Base-by-base conservation (phyloP, 352 stramenopile species). In the Phytophthora cajani region DNA sequence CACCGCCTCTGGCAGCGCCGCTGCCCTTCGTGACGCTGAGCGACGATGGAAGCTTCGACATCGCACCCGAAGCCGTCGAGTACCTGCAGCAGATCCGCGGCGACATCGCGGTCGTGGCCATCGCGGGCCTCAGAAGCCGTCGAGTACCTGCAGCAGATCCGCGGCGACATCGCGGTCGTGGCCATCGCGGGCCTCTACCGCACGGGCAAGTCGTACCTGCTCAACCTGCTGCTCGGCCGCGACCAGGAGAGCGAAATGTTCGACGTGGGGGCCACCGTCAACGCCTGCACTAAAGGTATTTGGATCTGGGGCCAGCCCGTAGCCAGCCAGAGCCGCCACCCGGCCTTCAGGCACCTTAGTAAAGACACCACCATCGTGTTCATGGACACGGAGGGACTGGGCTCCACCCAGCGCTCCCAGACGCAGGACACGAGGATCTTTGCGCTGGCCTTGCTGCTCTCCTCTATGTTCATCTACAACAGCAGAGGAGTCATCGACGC, bases 401-500 rank as follows among this genome's bases (percentile, higher is more conserved):
- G 85, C 11, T 88, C 78, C 11, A 86, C 75, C 5, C 74, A 91
- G 58, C 82, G 85, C 17, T 85, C 75, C 9, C 78, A 91, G 67
- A 93, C 81, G 12, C 75, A 95, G 25, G 88, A 95, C 71, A 87
- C 81, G 30, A 72, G 84, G 52, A 87, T 92, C 58, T 95, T 95
- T 52, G 80, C 87, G 1, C 69, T 95, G 14, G 80, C 81, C 6
- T 32, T 94, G 56, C 65, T 95, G 50, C 63, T 95, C 11, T 84
- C 75, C 21, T 93, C 84, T 21, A 67, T 81, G 21, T 93, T 95
- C 71, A 80, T 95, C 46, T 95, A 94, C 72, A 95, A 95, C 75
- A 89, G 74, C 46, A 78, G 81, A 52, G 88, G 88, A 33, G 82
- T 89, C 19, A 94, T 95, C 46, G 88, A 95, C 59, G 79, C 78